Conservation (phyloP, 306 rosid species). For the Arachis hypogaea region DNA sequence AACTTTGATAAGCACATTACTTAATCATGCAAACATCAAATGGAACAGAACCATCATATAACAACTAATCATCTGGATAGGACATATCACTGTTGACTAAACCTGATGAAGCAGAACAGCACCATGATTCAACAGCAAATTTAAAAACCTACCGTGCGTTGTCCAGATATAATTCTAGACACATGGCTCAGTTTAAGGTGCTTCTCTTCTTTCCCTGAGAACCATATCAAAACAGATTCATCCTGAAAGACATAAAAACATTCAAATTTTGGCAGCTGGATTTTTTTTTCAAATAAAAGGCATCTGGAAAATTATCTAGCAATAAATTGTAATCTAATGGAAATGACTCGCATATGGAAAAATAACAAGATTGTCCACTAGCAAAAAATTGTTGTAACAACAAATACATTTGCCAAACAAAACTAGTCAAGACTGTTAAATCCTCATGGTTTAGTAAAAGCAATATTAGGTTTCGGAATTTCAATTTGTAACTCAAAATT, state of each 20-base stretch:
- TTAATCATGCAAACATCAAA: slow-evolving; percentile 34
- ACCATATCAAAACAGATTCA: slow-evolving; percentile 94
- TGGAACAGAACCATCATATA: slow-evolving; percentile 26
- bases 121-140: slow-evolving; percentile 32
- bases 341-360: slow-evolving; percentile 30
- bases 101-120: slow-evolving; percentile 34
- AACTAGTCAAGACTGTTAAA: slow-evolving; percentile 4
- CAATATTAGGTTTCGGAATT: slow-evolving; percentile 28
- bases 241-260: slow-evolving; percentile 69
- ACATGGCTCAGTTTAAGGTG: slow-evolving; percentile 90
- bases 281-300: too few species aligned
- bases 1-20: slow-evolving; percentile 21
- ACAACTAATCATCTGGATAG: slow-evolving; percentile 23
- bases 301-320: slow-evolving; percentile 22
- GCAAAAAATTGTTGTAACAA: slow-evolving; percentile 11
- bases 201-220: slow-evolving; percentile 97
- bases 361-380: slow-evolving; percentile 17
- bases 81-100: slow-evolving; percentile 27
- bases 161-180: slow-evolving; percentile 96
- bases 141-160: slow-evolving; percentile 82
- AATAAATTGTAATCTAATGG: slow-evolving; percentile 23
- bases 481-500: slow-evolving; percentile 15
- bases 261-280: slow-evolving; percentile 29
- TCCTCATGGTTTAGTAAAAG: slow-evolving; percentile 13
- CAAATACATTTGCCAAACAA: slow-evolving; percentile 21